Evolutionary conservation across 2,329 filamentous ascomycete species (phyloP), one percentile per base, ranked within the genome.

Genomic region (Ceratocystis colombiana): DNA sequence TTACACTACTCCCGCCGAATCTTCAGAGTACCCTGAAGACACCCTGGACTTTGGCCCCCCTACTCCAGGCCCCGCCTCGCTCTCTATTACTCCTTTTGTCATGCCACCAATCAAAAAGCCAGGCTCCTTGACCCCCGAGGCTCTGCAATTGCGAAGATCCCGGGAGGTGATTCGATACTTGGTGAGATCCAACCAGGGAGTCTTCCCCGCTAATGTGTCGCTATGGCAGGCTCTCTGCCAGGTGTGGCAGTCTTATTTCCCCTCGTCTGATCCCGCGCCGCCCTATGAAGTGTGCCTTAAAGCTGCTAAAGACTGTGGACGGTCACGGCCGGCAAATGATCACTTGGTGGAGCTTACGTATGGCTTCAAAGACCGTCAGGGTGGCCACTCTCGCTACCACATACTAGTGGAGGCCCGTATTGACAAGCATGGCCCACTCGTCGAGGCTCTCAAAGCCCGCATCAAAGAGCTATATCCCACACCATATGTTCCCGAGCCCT

Each of bases 151-250:
- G 8, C 71, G 74, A 5, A 75, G 77, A 46, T 72, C 74, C 2
- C 72, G 72, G n/a, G 74, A 76, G 61, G 76, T 80, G 61, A 73
- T 80, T 55, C 69, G 74, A 12, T 75, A 78, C 67, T 72, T 80
- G 8, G 72, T 81, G 12, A 71, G 74, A 50, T 71, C 72, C 30
- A 78, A 75, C 57, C 71, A 71, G 1, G 81, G 81, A 0, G 78
- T 80, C 1, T 79, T 84, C 57, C 79, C 82, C 1, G 79, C 80
- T 17, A 80, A 79, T 28, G 75, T 77, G 50, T 74, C 79, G 2
- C 72, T 84, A 3, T 82, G 79, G 74, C 77, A 79, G 66, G 78
- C 78, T 1, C 71, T 82, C 3, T 74, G 76, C 15, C 74, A 74
- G 8, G 72, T 78, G 6, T 84, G 81, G 77, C 71, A 74, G 8